Evolutionary conservation across 2,329 filamentous ascomycete genomes (phyloP).

Genomic region (Stachybotrys chlorohalonatus): DNA sequence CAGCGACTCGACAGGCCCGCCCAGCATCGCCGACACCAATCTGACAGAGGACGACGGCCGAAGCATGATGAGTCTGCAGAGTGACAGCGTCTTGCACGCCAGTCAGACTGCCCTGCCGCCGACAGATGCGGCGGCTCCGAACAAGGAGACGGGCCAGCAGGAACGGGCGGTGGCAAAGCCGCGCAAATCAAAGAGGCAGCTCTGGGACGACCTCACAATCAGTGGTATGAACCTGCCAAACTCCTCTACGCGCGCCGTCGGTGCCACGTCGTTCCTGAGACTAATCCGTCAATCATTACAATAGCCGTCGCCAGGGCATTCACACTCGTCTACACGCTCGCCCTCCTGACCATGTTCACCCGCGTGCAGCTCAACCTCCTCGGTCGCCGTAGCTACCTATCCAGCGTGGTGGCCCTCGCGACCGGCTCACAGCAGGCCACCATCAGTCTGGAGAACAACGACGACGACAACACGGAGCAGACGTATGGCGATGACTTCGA

Average conservation of each 20-base stretch:
- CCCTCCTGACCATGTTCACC: conserved; percentile 83
- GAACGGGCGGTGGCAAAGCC: conserved; percentile 32
- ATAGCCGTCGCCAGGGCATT: conserved; percentile 83
- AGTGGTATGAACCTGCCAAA: conserved; percentile 54
- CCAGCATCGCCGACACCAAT: conserved; percentile 59
- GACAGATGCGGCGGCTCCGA: conserved; percentile 30
- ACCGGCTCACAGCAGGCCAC: conserved; percentile 63
- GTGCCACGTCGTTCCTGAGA: not conserved
- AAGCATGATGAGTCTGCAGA: conserved; percentile 67
- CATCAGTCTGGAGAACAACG: conserved; percentile 87
- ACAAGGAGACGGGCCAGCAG: not conserved
- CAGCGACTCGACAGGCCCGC: conserved; percentile 43
- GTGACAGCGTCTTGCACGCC: conserved; percentile 74
- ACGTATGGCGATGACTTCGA: conserved; percentile 90
- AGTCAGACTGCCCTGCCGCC: conserved; percentile 61
- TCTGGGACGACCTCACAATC: conserved; percentile 97
- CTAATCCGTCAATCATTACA: conserved; percentile 9
- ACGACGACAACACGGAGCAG: conserved; percentile 77
- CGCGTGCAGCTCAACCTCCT: conserved; percentile 95
- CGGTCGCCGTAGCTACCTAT: conserved; percentile 88
- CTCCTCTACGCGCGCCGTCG: not conserved
- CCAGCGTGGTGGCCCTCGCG: conserved; percentile 85
- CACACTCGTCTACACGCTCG: conserved; percentile 84
- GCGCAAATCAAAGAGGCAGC: conserved; percentile 75
- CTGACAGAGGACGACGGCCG: conserved; percentile 74